Evolutionary conservation across 2,329 filamentous ascomycete genomes (phyloP), one percentile per base, ranked within the genome.

Genomic region (Lizonia empirigonia): DNA sequence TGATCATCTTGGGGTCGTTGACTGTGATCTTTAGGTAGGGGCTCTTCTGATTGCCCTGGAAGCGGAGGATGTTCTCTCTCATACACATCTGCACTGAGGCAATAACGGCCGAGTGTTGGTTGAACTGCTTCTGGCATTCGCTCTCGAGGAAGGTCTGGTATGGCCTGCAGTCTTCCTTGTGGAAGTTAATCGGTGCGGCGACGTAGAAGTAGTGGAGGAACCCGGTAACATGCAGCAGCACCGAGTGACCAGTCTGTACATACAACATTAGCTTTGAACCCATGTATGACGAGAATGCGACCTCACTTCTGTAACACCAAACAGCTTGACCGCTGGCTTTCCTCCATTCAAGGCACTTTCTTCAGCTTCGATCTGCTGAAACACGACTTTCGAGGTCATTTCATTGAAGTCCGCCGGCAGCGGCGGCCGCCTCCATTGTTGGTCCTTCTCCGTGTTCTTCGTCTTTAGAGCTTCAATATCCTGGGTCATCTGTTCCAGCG

Each of bases 191-290:
- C 0, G 94, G 94, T 0, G 95, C 94, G 8, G 90, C 88, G 36
- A 97, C 85, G 67, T 96, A 99, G 48, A 99, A 85, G 70, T 99
- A 99, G 72, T 99, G 94, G 62, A 91, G 87, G 75, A 99, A 99
- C 68, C 91, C 90, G 13, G 90, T 96, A 56, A 99, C 92, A 72
- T 99, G 94, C 10, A 99, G 80, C 73, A 99, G 84, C 30, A 96
- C 91, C 3, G 94, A 99, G 74, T 99, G 88, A 45, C 94, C 94
- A 33, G 73, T 74, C 80, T 85, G 53, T 20, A 15, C 7, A 24
- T 9, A 5, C 15, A 8, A 18, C 34, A 29, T 68, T 53, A 68
- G 61, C 35, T 36, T 15, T 2, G 19, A 8, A 16, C 7, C 7
- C 27, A 30, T 6, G 10, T 5, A 12, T 13, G 6, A 3, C 5